phyloP scores from a whole-genome alignment of 805 yeast species.

The Candida insectalens region DNA sequence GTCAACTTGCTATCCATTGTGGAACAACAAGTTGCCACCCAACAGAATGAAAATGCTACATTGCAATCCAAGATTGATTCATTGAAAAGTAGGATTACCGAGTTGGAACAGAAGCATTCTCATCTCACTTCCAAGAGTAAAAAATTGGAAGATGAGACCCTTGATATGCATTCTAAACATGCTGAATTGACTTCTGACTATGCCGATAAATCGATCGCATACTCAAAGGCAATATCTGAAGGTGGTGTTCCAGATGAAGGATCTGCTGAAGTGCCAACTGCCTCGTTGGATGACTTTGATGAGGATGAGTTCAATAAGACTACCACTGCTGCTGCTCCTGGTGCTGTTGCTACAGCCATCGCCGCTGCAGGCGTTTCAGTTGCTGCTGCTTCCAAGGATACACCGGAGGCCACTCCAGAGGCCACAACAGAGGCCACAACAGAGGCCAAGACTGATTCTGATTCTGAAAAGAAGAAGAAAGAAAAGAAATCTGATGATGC shows the following conservation, averaged over 20 bases:
- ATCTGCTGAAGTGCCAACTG: conserved; percentile 21
- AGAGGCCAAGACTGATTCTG: neutral
- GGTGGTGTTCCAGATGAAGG: conserved; percentile 17
- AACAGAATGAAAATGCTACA: conserved; percentile 36
- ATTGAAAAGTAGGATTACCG: conserved; percentile 16
- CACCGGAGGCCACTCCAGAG: no score
- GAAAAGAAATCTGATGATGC: neutral
- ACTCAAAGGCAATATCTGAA: conserved; percentile 19
- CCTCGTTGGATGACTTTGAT: conserved; percentile 22
- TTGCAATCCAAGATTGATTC: conserved; percentile 16
- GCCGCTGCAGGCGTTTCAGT: neutral
- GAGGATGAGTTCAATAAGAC: conserved; percentile 11
- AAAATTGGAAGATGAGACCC: conserved; percentile 28
- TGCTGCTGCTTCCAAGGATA: neutral
- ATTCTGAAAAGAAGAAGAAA: neutral
- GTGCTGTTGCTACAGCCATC: neutral
- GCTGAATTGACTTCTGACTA: conserved; percentile 22
- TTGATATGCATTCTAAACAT: conserved; percentile 28
- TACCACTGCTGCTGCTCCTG: conserved; percentile 14
- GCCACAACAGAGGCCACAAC: neutral
- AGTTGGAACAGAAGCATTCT: conserved; percentile 18
- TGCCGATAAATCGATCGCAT: conserved; percentile 22
- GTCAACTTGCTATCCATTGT: conserved; percentile 55
- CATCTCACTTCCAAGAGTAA: conserved; percentile 12
- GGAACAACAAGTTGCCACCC: conserved; percentile 58